Conservation (phyloP, 768 basidiomycete genomes). For the Phylloporus sp. region DNA sequence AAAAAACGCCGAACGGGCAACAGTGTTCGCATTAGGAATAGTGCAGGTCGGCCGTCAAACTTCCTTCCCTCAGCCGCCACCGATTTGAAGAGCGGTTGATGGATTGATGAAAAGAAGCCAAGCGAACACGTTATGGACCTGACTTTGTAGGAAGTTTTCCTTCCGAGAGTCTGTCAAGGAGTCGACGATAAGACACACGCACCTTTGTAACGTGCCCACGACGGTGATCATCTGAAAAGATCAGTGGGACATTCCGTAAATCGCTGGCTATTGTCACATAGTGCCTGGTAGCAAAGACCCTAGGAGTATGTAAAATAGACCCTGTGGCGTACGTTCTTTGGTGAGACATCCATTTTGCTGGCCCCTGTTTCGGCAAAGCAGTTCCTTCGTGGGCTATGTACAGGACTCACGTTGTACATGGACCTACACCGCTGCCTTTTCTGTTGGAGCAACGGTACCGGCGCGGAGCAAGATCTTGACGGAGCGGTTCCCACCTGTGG, state of each 20-base stretch:
- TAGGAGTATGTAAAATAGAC: conserved; percentile 7
- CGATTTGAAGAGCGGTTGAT: not conserved
- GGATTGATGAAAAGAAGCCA: not conserved
- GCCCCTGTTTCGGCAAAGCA: conserved; percentile 11
- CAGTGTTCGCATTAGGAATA: not conserved
- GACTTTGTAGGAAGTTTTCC: not conserved
- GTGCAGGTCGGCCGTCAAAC: not conserved
- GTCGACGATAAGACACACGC: not conserved
- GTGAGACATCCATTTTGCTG: not conserved
- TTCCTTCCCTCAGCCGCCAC: not conserved
- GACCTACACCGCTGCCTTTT: not conserved
- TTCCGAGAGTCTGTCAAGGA: conserved; percentile 1
- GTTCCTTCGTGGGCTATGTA: not conserved
- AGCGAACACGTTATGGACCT: not conserved
- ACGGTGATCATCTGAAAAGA: conserved; percentile 9
- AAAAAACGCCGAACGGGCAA: not conserved
- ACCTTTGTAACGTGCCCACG: conserved; percentile 1
- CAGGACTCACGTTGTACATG: not conserved
- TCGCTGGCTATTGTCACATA: conserved; percentile 8
- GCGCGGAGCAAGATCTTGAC: not conserved
- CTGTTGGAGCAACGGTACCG: conserved; percentile 4
- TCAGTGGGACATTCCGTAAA: conserved; percentile 16
- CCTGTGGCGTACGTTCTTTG: conserved; percentile 16
- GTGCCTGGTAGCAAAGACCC: conserved; percentile 18
- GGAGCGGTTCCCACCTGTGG: conserved; percentile 22